Evolutionary conservation across 768 basidiomycete species (phyloP).

Genomic region (Amanita fuliginea): DNA sequence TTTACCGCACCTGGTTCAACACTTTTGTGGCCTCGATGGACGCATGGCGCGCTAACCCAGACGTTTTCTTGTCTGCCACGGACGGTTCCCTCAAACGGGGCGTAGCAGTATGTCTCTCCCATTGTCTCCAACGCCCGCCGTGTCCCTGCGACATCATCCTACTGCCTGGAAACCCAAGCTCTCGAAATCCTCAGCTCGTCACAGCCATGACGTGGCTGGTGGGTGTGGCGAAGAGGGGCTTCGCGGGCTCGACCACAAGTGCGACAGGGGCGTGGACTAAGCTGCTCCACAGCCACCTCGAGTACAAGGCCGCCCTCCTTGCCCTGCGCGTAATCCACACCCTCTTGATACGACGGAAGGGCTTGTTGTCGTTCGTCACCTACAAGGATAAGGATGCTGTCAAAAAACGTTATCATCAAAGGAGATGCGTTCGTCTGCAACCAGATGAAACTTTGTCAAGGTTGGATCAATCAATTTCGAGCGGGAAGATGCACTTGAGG

Average conservation of each 20-base stretch:
- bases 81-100: too few species aligned
- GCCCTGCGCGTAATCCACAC: constrained; percentile 59
- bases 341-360: constrained; percentile 27
- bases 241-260: constrained; percentile 84
- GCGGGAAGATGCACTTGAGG: constrained; percentile 81
- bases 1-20: too few species aligned
- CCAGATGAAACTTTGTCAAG: constrained; percentile 79
- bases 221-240: constrained; percentile 83
- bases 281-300: constrained; percentile 66
- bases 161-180: too few species aligned
- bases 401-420: constrained; percentile 63
- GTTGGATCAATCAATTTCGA: constrained; percentile 84
- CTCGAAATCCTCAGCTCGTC: too few species aligned
- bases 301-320: constrained; percentile 81
- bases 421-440: constrained; percentile 85
- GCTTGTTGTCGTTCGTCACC: constrained; percentile 50
- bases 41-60: too few species aligned
- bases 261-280: constrained; percentile 85
- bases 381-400: constrained; percentile 89
- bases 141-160: too few species aligned
- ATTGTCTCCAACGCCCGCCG: too few species aligned
- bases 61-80: too few species aligned
- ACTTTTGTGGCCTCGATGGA: too few species aligned
- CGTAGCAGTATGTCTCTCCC: too few species aligned
- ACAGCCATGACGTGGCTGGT: constrained; percentile 99